Percentiles rank a stretch among this genome's conserved stretches.
These are phyloP conservation scores for Yarrowia keelungensis DNA, from an alignment of 805 yeast genomes.

Conservation along the genomic window DNA sequence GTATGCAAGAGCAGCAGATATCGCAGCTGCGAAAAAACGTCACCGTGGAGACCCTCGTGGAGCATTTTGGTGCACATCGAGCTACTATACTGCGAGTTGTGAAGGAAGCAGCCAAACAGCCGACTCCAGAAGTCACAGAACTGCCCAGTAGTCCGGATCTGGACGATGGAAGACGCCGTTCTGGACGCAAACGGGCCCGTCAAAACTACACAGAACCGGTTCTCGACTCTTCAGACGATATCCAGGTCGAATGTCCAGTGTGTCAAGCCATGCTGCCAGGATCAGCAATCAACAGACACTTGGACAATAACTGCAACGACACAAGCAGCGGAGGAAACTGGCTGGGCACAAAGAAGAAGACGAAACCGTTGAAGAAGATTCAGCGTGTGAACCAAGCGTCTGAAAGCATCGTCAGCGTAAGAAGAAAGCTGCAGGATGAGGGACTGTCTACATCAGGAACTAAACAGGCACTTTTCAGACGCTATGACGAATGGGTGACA, in stretches of 20 bases:
- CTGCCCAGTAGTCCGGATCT: slow-evolving; percentile 8
- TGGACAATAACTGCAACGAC: slow-evolving; percentile 32
- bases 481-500: slow-evolving; percentile 79
- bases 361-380: slow-evolving; percentile 69
- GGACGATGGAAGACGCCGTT: slow-evolving; percentile 22
- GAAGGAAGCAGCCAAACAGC: slow-evolving; percentile 5
- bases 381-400: slow-evolving; percentile 61
- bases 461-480: slow-evolving; percentile 64
- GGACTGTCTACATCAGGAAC: slow-evolving; percentile 70
- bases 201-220: slow-evolving; percentile 4
- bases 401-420: slow-evolving; percentile 50
- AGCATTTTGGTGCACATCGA: slow-evolving; percentile 45
- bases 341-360: slow-evolving; percentile 45
- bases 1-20: slow-evolving; percentile 73
- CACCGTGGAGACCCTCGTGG: slow-evolving; percentile 72
- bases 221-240: slow-evolving; percentile 15
- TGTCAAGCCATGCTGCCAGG: slow-evolving; percentile 25
- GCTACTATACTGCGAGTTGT: not conserved
- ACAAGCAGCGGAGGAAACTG: slow-evolving; percentile 10
- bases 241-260: slow-evolving; percentile 35
- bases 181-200: slow-evolving; percentile 5
- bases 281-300: slow-evolving; percentile 21
- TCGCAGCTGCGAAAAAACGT: slow-evolving; percentile 71
- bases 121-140: not conserved
- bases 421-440: slow-evolving; percentile 61